A percentile compares a stretch with the other conserved stretches of the same genome.
These are phyloP conservation scores for Apostasia ramifera DNA, from an alignment of 106 monocot genomes.

Conservation along the genomic window DNA sequence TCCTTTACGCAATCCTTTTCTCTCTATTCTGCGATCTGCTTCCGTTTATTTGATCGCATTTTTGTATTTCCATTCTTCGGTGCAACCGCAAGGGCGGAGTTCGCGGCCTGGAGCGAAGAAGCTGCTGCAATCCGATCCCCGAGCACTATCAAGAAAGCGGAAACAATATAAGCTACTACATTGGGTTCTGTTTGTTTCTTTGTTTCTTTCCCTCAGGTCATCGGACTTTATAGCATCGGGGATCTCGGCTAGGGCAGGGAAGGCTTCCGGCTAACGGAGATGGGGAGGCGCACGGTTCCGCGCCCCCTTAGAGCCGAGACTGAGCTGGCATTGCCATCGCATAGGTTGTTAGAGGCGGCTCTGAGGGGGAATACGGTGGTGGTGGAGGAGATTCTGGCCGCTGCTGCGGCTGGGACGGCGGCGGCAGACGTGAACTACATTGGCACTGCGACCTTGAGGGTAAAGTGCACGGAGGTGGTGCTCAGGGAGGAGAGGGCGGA, in stretches of 20 bases:
- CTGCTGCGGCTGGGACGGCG: background rate
- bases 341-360: conserved; percentile 40
- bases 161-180: no score
- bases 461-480: conserved; percentile 25
- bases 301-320: background rate
- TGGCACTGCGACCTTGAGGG: conserved; percentile 30
- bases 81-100: no score
- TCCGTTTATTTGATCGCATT: no score
- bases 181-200: no score
- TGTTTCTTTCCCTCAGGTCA: background rate
- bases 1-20: no score
- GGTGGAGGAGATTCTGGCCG: conserved; percentile 19
- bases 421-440: conserved; percentile 36
- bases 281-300: background rate
- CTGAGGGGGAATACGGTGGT: conserved; percentile 26
- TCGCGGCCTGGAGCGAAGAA: no score
- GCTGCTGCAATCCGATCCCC: no score
- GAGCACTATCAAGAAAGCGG: no score
- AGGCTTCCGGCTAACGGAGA: background rate
- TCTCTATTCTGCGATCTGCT: no score
- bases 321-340: conserved; percentile 24
- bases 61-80: no score
- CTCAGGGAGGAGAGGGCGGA: conserved; percentile 33
- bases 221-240: background rate
- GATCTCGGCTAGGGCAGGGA: conserved; percentile 1